Conservation (phyloP, 2,329 filamentous ascomycete species). For the Remersonia thermophila region DNA sequence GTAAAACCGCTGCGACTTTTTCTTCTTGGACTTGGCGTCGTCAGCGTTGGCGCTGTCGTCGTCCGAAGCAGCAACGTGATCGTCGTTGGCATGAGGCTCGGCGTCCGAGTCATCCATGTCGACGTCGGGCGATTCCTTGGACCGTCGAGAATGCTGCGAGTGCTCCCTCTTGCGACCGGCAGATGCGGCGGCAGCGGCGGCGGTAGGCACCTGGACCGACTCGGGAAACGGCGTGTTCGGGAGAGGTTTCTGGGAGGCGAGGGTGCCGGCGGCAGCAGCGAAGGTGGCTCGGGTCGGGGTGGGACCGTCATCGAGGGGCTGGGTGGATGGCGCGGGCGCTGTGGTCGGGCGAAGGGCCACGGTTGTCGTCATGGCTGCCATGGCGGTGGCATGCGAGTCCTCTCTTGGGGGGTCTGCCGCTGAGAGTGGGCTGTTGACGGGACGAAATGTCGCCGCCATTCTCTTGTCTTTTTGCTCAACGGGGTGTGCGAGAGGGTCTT, state of each 20-base stretch:
- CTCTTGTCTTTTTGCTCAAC: no score
- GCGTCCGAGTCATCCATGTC: slow-evolving; percentile 68
- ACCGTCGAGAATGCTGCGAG: slow-evolving; percentile 49
- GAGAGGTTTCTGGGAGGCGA: slow-evolving; percentile 40
- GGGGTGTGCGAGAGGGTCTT: no score
- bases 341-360: slow-evolving; percentile 25
- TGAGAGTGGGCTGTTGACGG: slow-evolving; percentile 45
- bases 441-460: slow-evolving; percentile 46
- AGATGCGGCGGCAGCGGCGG: slow-evolving; percentile 27
- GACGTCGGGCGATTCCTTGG: slow-evolving; percentile 54
- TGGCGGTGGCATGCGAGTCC: slow-evolving; percentile 19
- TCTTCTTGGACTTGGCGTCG: slow-evolving; percentile 73
- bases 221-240: slow-evolving; percentile 41
- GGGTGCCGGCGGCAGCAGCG: slow-evolving; percentile 23
- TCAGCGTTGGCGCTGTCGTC: slow-evolving; percentile 52
- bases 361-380: slow-evolving; percentile 29
- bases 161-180: slow-evolving; percentile 35
- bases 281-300: slow-evolving; percentile 54
- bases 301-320: slow-evolving; percentile 32
- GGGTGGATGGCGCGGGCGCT: slow-evolving; percentile 19
- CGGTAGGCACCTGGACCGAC: slow-evolving; percentile 34
- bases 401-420: slow-evolving; percentile 33
- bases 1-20: slow-evolving; percentile 91
- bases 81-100: slow-evolving; percentile 34
- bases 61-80: slow-evolving; percentile 48